Evolutionary conservation across 2,329 filamentous ascomycete species (phyloP).

Genomic region (Emergomyces orientalis): DNA sequence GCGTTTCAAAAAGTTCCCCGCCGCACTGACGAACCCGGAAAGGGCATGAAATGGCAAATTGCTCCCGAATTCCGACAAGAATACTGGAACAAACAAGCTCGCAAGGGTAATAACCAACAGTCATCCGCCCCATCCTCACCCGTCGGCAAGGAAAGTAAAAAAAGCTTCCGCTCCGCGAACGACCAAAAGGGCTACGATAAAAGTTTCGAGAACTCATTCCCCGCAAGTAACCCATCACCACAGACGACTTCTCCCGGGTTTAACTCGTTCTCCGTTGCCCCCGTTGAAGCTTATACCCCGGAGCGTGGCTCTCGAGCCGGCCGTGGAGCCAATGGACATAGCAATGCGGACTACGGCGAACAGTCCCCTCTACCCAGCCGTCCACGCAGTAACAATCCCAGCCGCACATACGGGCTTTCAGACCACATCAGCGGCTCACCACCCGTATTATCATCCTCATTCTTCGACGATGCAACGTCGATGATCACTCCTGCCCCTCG

Average conservation of each 20-base stretch:
- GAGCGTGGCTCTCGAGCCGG: constrained; percentile 36
- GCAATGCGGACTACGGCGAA: constrained; percentile 30
- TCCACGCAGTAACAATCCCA: constrained; percentile 20
- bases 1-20: constrained; percentile 88
- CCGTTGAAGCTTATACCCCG: constrained; percentile 40
- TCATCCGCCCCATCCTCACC: constrained; percentile 40
- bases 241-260: constrained; percentile 34
- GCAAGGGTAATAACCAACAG: constrained; percentile 33
- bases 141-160: constrained; percentile 33
- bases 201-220: constrained; percentile 30
- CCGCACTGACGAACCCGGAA: constrained; percentile 88
- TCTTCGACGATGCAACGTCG: constrained; percentile 39
- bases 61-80: constrained; percentile 74
- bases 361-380: constrained; percentile 34
- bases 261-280: constrained; percentile 34
- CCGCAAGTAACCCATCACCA: constrained; percentile 30
- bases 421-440: constrained; percentile 35
- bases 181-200: constrained; percentile 16
- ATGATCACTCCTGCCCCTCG: constrained; percentile 43
- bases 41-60: constrained; percentile 99
- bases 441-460: constrained; percentile 39
- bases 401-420: constrained; percentile 33
- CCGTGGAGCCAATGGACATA: constrained; percentile 19
- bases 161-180: constrained; percentile 30
- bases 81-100: constrained; percentile 61